Evolutionary conservation across 345 rosid species (phyloP), one percentile per base, ranked within the genome.

Genomic region (Brassica carinata): DNA sequence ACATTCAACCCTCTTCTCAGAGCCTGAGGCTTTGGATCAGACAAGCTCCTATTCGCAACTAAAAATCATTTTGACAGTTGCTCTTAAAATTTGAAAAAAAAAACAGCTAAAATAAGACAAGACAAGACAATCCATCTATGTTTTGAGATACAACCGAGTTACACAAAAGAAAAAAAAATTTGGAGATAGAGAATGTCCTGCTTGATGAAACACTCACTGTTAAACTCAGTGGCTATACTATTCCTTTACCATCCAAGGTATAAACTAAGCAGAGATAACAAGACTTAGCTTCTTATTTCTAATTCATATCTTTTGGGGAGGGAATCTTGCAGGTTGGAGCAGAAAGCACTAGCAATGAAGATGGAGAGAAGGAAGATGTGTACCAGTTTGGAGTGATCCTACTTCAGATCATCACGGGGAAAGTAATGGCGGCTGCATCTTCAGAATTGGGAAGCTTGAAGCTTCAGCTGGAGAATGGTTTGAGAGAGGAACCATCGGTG

Each of bases 341-440:
- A 0, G 93, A 89, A 63, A 86, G 82, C 61, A 88, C 91, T 64
- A 85, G 89, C 67, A 55, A 71, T 43, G 86, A 79, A 83, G 85
- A 75, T 67, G 85, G 88, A 64, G 97, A 89, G 77, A 95, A 90
- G 72, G 99, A 95, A 85, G 99, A 95, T 70, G 84, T 95, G 27
- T 95, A 93, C 85, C 98, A 90, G 82, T 88, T 95, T 30, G 99
- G 99, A n/a, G 82, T 85, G 55, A 89, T 95, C 59, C 86, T 93
- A 23, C 68, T 91, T 64, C 90, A 91, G 81, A 72, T 90, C 67
- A 93, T 91, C 72, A 87, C 97, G 0, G 98, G 98, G 0, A 88
- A 83, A 84, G 45, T 83, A 67, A 69, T 88, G 13, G 79, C 79
- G 13, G 88, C 84, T 57, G 77, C 89, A 64, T 10, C 86, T 1